Percentiles rank a stretch among this genome's conserved stretches.
Evolutionary conservation across 176 grass and related monocot species (phyloP).

Genomic region (Saccharum officinarum): DNA sequence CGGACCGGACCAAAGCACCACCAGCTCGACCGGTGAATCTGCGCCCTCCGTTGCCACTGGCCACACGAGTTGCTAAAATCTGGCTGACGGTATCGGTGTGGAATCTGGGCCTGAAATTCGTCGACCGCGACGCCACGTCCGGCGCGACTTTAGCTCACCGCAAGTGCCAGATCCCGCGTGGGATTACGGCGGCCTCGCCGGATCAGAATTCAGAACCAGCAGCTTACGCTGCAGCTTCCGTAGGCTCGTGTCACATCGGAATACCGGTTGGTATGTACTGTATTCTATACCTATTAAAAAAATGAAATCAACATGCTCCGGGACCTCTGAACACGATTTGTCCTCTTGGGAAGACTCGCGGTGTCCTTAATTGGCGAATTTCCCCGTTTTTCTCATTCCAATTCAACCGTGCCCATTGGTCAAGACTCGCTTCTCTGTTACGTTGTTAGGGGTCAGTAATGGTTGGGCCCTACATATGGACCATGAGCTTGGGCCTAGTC

Average conservation of each 20-base stretch:
- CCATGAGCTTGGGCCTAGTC: no score
- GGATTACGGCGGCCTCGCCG: not conserved
- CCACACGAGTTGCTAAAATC: not conserved
- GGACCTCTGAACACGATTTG: not conserved
- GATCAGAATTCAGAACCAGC: not conserved
- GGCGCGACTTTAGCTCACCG: not conserved
- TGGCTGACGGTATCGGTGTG: not conserved
- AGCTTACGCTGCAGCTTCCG: not conserved
- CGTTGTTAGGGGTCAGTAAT: no score
- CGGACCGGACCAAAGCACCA: not conserved
- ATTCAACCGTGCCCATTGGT: constrained; percentile 10
- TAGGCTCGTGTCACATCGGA: not conserved
- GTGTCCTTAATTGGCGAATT: not conserved
- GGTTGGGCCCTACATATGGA: no score
- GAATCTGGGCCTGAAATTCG: not conserved
- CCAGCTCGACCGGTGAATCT: not conserved
- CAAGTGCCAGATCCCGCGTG: not conserved
- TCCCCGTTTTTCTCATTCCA: not conserved
- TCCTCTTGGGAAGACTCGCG: not conserved
- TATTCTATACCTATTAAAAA: not conserved
- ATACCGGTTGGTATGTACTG: not conserved
- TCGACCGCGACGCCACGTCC: not conserved
- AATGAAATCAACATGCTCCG: not conserved
- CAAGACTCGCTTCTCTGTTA: not conserved
- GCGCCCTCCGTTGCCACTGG: not conserved